Base-by-base conservation (phyloP, 2,329 filamentous ascomycete species). In the Chrysosporium keratinophilum region DNA sequence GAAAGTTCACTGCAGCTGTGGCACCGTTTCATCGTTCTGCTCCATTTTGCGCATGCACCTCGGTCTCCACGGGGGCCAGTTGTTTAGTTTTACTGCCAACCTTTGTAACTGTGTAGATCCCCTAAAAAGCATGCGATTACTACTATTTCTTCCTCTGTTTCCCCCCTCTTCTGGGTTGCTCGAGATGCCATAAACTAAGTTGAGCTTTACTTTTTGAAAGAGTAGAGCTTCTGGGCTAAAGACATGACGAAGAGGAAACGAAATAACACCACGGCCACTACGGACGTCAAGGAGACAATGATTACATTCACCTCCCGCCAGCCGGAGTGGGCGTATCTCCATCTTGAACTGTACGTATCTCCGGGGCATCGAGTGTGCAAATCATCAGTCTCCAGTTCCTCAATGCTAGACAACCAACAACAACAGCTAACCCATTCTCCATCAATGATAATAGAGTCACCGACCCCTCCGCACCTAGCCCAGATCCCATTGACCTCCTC, bases 311-410 rank as follows among this genome's bases (percentile, higher is more conserved):
- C 68, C n/a, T 63, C 68, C 49, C 70, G 70, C 52, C 69, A 68
- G 57, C 69, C 70, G n/a, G 63, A 64, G 54, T 73, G 70, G 70
- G 70, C 69, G 23, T 73, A 72, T 58, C 62, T 73, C 56, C 69
- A 71, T 58, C 67, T 73, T 44, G 67, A 71, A 59, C 57, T 73
- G 70, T 71, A 64, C 46, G 63, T 52, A 28, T 20, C 14, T 41
- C 9, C 17, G 7, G 23, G 14, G 31, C 14, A 41, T 33, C 19
- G n/a, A 28, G 23, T 7, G 23, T 4, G 7, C 23, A 28, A 7
- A 4, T 28, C 23, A 28, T 28, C 23, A 28, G 7, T 28, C 7
- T 28, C 23, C 23, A 28, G 7, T 28, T 28, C 28, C 37, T 15
- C 33, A 41, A 28, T 44, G 20, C 17, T 39, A 33, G 14, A 20